A percentile compares a stretch with the other conserved stretches of the same genome.
phyloP scores from a whole-genome alignment of 176 grass and related monocot genomes.

The Zizania latifolia region DNA sequence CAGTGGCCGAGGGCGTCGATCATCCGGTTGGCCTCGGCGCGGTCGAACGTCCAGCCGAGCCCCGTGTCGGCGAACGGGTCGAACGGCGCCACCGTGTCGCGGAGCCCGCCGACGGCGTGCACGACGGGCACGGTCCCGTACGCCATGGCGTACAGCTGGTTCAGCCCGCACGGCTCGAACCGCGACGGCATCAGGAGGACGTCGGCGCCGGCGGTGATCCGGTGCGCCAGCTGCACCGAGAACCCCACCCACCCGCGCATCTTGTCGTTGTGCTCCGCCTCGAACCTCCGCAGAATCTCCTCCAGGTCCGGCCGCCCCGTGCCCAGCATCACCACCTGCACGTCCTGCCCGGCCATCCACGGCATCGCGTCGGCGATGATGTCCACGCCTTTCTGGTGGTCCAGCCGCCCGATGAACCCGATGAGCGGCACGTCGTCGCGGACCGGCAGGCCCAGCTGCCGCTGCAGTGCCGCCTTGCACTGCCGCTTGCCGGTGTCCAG shows the following conservation, averaged over 20 bases:
- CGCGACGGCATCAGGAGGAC: conserved; percentile 79
- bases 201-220: conserved; percentile 71
- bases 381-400: conserved; percentile 87
- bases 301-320: conserved; percentile 71
- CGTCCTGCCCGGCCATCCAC: conserved; percentile 80
- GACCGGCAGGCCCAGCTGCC: conserved; percentile 53
- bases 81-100: conserved; percentile 76
- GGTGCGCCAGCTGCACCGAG: conserved; percentile 75
- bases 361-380: conserved; percentile 80
- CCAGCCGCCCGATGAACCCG: conserved; percentile 79
- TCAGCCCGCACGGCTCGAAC: conserved; percentile 93
- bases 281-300: conserved; percentile 51
- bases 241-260: conserved; percentile 77
- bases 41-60: conserved; percentile 79
- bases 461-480: conserved; percentile 83
- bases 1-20: conserved; percentile 63
- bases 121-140: conserved; percentile 90
- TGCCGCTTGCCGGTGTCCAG: conserved; percentile 51
- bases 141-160: conserved; percentile 89
- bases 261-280: conserved; percentile 55
- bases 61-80: conserved; percentile 57
- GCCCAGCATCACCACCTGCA: conserved; percentile 80
- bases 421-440: conserved; percentile 62
- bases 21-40: conserved; percentile 54
- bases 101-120: conserved; percentile 80